Base-by-base conservation (phyloP, 169 alveolate species). In the Eimeria zaria region DNA sequence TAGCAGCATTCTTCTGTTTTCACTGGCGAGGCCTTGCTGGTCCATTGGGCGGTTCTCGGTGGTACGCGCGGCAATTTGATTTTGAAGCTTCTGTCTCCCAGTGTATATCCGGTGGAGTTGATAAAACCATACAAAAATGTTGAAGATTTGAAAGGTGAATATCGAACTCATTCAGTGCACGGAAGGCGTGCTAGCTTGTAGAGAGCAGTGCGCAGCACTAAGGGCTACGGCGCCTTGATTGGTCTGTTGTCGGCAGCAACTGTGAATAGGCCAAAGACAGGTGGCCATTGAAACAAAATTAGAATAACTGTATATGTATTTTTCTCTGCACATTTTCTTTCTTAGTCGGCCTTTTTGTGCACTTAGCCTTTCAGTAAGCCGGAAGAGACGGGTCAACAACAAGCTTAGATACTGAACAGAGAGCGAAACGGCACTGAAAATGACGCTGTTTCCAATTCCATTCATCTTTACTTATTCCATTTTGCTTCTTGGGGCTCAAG, bases 351-450 rank as follows among this genome's bases (percentile, higher is more conserved):
- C 62, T 36, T 58, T 60, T 20, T 39, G 6, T 39, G 12, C 44
- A 58, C 14, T 39, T 30, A 85, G 81, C 93, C 93, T 85, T 48
- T 8, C 80, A 20, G 80, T 22, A 64, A 85, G 81, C 48, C 93
- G 48, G 60, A 85, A 85, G 93, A 51, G 93, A 85, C 93, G 80
- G 81, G 93, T 60, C 80, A 60, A 22, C 33, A 39, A 36, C 27
- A 60, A 33, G 92, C 92, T 39, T 27, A 33, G 0, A 81, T 33
- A 62, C 92, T 41, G 51, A 73, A 36, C 74, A 27, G 81, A 85
- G 81, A 41, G 39, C 81, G 55, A 41, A 48, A 62, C 62, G 48
- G 58, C 78, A 22, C 14, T 62, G 80, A 85, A 36, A 20, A 85
- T 85, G 93, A 39, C 36, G 24, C 51, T 60, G 51, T 33, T 27